phyloP scores from a whole-genome alignment of 805 yeast species.

The Naumovozyma castellii region DNA sequence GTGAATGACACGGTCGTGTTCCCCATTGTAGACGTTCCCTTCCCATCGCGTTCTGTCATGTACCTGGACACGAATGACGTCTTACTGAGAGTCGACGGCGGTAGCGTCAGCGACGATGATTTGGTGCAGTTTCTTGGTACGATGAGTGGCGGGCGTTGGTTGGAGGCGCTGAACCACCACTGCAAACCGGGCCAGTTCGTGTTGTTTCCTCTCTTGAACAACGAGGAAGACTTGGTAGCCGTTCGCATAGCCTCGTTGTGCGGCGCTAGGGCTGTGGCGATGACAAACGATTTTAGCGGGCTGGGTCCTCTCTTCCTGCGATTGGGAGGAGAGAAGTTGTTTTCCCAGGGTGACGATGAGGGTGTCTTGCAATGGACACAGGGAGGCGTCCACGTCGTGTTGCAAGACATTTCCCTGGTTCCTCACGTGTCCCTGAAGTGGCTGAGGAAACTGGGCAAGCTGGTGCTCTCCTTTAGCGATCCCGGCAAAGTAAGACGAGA shows the following conservation, averaged over 20 bases:
- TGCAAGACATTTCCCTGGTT: too few species aligned
- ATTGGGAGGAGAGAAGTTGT: not conserved
- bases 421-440: not conserved
- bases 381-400: too few species aligned
- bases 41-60: too few species aligned
- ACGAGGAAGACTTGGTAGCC: not conserved
- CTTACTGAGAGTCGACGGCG: not conserved
- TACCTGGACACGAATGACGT: not conserved
- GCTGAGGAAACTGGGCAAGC: not conserved
- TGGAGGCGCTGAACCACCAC: too few species aligned
- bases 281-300: not conserved
- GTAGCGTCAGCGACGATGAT: not conserved
- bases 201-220: too few species aligned
- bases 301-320: not conserved
- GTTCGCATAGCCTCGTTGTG: not conserved
- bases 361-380: not conserved
- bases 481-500: too few species aligned
- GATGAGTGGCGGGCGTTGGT: too few species aligned
- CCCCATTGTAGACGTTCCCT: not conserved
- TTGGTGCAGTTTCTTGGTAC: too few species aligned
- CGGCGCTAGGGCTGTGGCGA: not conserved
- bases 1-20: not conserved
- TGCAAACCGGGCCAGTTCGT: too few species aligned
- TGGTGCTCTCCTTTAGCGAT: not conserved
- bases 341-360: not conserved